These are phyloP conservation scores for Hirsutella rhossiliensis DNA, from an alignment of 2,329 filamentous ascomycete species.

Conservation along the genomic window DNA sequence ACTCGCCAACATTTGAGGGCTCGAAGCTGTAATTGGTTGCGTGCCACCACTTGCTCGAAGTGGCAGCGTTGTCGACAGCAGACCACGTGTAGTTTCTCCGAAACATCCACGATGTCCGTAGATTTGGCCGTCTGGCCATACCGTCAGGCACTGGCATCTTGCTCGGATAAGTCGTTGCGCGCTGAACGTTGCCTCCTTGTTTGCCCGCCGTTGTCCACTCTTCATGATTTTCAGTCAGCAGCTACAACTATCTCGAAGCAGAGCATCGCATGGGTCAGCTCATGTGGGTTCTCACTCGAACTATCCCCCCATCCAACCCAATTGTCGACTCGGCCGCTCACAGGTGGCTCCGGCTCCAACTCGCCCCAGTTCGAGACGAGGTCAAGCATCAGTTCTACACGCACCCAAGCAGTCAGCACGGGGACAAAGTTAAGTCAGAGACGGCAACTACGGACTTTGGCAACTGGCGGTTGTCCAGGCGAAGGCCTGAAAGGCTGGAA, in stretches of 20 bases:
- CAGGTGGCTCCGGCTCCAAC: neutral
- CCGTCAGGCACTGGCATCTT: neutral
- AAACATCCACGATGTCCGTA: neutral
- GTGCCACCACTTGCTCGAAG: neutral
- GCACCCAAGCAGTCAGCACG: neutral
- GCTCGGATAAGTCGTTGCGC: neutral
- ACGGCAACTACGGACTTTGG: neutral
- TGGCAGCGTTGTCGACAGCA: neutral
- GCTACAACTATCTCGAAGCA: neutral
- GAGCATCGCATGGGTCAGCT: neutral
- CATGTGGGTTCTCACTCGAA: neutral
- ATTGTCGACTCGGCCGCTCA: neutral
- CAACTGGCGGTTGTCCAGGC: neutral
- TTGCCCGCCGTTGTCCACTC: neutral
- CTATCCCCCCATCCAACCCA: neutral
- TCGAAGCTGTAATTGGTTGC: neutral
- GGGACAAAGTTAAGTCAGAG: neutral
- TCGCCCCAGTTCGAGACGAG: neutral
- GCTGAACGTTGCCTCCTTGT: neutral
- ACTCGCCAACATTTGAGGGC: neutral
- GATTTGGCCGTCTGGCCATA: neutral
- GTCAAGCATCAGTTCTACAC: neutral
- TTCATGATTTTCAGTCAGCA: neutral
- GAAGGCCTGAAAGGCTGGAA: neutral
- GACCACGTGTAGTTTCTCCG: slow-evolving; percentile 1